Evolutionary conservation across 768 basidiomycete species (phyloP).

Genomic region (Porphyrellus cyaneotinctus): DNA sequence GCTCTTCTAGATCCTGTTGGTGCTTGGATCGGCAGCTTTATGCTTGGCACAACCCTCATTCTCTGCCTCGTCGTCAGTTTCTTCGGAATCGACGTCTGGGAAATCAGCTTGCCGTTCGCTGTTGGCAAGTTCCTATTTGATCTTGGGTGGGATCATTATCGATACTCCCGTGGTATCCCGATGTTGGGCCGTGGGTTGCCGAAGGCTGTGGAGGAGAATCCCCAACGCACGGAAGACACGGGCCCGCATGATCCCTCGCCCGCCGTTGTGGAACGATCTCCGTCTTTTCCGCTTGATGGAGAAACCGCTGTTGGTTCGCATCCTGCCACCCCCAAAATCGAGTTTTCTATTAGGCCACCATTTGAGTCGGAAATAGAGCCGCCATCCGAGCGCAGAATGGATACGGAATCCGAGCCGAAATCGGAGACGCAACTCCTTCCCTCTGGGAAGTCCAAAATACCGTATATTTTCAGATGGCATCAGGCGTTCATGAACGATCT

Average conservation of each 20-base stretch:
- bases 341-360: no score
- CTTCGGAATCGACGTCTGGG: constrained; percentile 77
- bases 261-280: not conserved
- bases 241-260: not conserved
- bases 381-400: no score
- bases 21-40: constrained; percentile 66
- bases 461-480: not conserved
- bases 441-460: not conserved
- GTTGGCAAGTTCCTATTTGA: constrained; percentile 69
- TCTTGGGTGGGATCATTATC: constrained; percentile 52
- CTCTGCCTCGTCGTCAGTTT: constrained; percentile 75
- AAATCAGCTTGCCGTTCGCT: constrained; percentile 81
- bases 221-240: not conserved
- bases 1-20: constrained; percentile 72
- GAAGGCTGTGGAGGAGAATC: not conserved
- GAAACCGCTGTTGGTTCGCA: not conserved
- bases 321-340: no score
- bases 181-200: constrained; percentile 10
- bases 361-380: no score
- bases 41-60: constrained; percentile 66
- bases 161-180: constrained; percentile 27
- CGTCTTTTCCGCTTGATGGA: constrained; percentile 1
- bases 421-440: not conserved
- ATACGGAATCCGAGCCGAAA: no score
- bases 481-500: not conserved